These are phyloP conservation scores for Centaurea solstitialis DNA, from an alignment of 129 eudicot species.

Conservation along the genomic window DNA sequence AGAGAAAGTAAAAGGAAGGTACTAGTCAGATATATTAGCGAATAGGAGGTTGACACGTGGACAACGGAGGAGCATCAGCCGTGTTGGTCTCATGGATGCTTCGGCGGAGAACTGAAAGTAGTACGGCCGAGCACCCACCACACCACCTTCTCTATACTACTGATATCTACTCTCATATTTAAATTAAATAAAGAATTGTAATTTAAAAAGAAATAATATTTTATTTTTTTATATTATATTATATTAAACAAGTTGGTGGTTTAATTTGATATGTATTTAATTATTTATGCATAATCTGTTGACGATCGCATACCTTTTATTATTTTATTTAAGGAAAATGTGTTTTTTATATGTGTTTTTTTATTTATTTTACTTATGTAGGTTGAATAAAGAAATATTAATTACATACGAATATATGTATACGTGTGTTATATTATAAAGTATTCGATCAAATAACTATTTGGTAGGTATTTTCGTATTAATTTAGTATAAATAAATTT, in stretches of 20 bases:
- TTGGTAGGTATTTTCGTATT: no score
- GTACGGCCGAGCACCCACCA: conserved; percentile 29
- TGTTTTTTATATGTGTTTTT: no score
- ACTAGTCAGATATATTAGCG: conserved; percentile 22
- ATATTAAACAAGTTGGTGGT: conserved; percentile 3
- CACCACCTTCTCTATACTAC: not conserved
- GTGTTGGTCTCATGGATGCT: conserved; percentile 31
- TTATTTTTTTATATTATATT: not conserved
- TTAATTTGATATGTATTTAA: not conserved
- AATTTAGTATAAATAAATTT: no score
- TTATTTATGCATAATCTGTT: conserved; percentile 9
- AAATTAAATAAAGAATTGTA: not conserved
- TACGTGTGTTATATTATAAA: no score
- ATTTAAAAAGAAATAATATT: not conserved
- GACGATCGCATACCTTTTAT: not conserved
- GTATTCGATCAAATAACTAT: no score
- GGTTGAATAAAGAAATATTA: not conserved
- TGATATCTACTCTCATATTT: conserved; percentile 1
- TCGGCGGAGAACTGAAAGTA: conserved; percentile 14
- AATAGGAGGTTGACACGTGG: conserved; percentile 46
- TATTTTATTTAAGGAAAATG: not conserved
- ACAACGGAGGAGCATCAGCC: conserved; percentile 4
- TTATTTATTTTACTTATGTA: not conserved
- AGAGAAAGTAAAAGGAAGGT: conserved; percentile 12
- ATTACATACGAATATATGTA: not conserved